Conservation (phyloP, 2,329 filamentous ascomycete species). For the Rhinocladiella mackenziei region DNA sequence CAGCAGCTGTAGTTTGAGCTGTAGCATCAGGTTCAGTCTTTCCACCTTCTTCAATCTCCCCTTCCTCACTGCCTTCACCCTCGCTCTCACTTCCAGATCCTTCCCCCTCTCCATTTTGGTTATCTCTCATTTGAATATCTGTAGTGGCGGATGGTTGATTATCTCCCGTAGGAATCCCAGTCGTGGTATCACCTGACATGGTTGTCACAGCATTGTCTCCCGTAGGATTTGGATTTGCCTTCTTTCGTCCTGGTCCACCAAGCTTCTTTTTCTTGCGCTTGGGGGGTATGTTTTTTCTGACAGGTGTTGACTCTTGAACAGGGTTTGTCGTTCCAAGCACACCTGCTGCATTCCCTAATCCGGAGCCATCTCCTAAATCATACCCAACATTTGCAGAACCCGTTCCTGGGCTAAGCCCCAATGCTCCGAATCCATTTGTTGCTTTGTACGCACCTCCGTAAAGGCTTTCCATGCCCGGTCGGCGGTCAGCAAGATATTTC, state of each 20-base stretch:
- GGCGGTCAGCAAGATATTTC: slow-evolving; percentile 59
- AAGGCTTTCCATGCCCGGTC: slow-evolving; percentile 55
- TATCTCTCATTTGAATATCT: slow-evolving; percentile 5
- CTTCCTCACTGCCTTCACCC: slow-evolving; percentile 30
- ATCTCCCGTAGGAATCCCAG: slow-evolving; percentile 6
- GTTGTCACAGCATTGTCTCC: slow-evolving; percentile 1
- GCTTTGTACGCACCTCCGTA: slow-evolving; percentile 36
- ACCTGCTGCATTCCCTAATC: slow-evolving; percentile 22
- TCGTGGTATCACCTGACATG: slow-evolving; percentile 7
- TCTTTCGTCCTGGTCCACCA: slow-evolving; percentile 26
- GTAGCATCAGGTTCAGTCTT: no score
- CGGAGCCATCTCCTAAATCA: slow-evolving; percentile 26
- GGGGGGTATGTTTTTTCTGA: slow-evolving; percentile 27
- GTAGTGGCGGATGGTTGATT: slow-evolving; percentile 2
- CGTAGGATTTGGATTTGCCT: slow-evolving; percentile 12
- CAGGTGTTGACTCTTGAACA: slow-evolving; percentile 17
- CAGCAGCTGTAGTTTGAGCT: neutral
- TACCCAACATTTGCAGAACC: slow-evolving; percentile 13
- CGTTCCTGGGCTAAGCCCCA: slow-evolving; percentile 12
- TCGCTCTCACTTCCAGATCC: slow-evolving; percentile 23
- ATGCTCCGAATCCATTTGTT: slow-evolving; percentile 22
- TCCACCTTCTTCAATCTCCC: slow-evolving; percentile 26
- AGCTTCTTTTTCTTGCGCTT: slow-evolving; percentile 30
- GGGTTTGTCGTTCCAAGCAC: slow-evolving; percentile 7
- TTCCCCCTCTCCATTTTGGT: slow-evolving; percentile 12